Percentiles rank a stretch among this genome's conserved stretches.
These are phyloP conservation scores for Samsoniella hepiali DNA, from an alignment of 2,329 filamentous ascomycete genomes.

Conservation along the genomic window DNA sequence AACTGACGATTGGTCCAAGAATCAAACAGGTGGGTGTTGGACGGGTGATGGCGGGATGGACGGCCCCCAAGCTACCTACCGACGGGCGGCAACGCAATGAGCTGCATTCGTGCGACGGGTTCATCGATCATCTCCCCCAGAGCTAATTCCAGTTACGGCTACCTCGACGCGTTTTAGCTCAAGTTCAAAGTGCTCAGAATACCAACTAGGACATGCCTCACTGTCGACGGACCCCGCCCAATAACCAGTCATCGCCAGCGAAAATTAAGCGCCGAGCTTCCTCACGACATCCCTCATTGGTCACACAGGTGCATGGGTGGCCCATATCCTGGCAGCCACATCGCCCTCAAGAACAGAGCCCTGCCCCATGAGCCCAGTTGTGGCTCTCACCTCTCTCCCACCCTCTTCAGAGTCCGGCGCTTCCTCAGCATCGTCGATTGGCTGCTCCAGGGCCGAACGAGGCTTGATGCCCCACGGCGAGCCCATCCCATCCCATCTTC, in stretches of 20 bases:
- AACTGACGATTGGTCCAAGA: neutral
- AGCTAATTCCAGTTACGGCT: neutral
- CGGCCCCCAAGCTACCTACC: neutral
- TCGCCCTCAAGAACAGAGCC: neutral
- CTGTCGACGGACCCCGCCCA: slow-evolving; percentile 6
- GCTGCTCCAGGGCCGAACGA: neutral
- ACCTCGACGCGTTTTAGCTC: neutral
- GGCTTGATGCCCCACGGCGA: slow-evolving; percentile 6
- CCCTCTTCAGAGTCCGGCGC: slow-evolving; percentile 12
- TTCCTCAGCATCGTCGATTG: slow-evolving; percentile 11
- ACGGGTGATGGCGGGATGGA: neutral
- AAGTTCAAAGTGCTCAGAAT: neutral
- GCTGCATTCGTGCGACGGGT: slow-evolving; percentile 10
- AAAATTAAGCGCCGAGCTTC: slow-evolving; percentile 18
- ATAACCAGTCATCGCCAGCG: neutral
- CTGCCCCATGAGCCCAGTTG: slow-evolving; percentile 11
- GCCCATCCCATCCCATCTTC: slow-evolving; percentile 8
- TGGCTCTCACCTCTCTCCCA: slow-evolving; percentile 10
- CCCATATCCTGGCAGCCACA: slow-evolving; percentile 10
- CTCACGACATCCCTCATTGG: slow-evolving; percentile 16
- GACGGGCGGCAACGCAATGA: slow-evolving; percentile 4
- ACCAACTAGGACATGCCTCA: slow-evolving; percentile 4
- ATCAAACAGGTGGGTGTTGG: no score
- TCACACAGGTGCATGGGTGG: slow-evolving; percentile 7
- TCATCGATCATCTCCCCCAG: slow-evolving; percentile 1